Evolutionary conservation across 768 basidiomycete genomes (phyloP).

Genomic region (Pleurotus djamor): DNA sequence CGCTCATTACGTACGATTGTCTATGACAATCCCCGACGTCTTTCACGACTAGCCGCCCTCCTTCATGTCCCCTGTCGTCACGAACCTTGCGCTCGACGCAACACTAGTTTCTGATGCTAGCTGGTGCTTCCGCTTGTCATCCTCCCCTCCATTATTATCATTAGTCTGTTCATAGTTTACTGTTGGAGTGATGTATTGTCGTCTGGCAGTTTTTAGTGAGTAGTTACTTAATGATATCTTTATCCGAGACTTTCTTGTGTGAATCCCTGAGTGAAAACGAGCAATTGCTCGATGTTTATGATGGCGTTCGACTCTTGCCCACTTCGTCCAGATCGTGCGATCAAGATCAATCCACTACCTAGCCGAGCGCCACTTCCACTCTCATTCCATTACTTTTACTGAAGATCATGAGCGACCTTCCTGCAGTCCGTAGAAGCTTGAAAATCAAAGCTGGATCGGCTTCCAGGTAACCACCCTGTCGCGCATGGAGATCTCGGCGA

Average conservation of each 20-base stretch:
- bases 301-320: no score
- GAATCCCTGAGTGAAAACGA: no score
- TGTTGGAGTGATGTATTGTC: constrained; percentile 5
- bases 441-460: constrained; percentile 74
- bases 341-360: no score
- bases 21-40: constrained; percentile 5
- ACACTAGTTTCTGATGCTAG: background rate
- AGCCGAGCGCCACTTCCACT: background rate
- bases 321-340: no score
- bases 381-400: background rate
- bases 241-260: background rate
- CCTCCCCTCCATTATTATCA: background rate
- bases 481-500: background rate
- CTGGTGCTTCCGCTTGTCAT: background rate
- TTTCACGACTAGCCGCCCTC: constrained; percentile 1
- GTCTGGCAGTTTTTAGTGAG: background rate
- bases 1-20: constrained; percentile 4
- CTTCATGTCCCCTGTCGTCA: constrained; percentile 5
- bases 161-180: constrained; percentile 4
- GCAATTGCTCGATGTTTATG: no score
- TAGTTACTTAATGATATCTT: constrained; percentile 1
- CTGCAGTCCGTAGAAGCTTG: constrained; percentile 59
- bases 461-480: constrained; percentile 33
- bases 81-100: constrained; percentile 4
- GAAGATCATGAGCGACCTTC: constrained; percentile 44